These are phyloP conservation scores for Nannizziopsis barbatae DNA, from an alignment of 2,329 filamentous ascomycete species.

Conservation along the genomic window DNA sequence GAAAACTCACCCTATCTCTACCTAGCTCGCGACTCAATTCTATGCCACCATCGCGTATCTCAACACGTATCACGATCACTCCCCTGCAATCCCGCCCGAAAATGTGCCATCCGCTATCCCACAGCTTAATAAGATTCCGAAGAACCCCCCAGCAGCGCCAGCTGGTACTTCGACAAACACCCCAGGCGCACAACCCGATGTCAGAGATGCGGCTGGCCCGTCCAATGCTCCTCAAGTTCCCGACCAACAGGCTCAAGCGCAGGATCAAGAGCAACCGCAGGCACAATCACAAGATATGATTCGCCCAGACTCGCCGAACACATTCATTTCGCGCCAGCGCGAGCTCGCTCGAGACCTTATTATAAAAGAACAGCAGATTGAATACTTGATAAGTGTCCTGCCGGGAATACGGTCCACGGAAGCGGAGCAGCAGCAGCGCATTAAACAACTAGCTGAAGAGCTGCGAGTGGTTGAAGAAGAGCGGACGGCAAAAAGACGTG, in stretches of 20 bases:
- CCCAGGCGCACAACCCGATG: neutral
- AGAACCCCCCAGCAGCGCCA: slow-evolving; percentile 24
- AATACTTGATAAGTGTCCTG: slow-evolving; percentile 37
- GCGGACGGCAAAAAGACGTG: slow-evolving; percentile 31
- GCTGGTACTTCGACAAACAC: slow-evolving; percentile 20
- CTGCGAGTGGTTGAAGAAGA: slow-evolving; percentile 36
- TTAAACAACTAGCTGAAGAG: slow-evolving; percentile 34
- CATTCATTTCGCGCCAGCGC: slow-evolving; percentile 35
- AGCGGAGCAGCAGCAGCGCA: slow-evolving; percentile 35
- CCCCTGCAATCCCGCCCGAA: slow-evolving; percentile 26
- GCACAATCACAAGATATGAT: slow-evolving; percentile 5
- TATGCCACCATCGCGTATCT: slow-evolving; percentile 42
- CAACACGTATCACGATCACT: slow-evolving; percentile 37
- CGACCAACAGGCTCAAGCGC: slow-evolving; percentile 16
- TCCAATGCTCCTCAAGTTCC: slow-evolving; percentile 16
- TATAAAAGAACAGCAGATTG: slow-evolving; percentile 42
- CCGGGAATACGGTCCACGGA: slow-evolving; percentile 38
- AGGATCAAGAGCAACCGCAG: slow-evolving; percentile 14
- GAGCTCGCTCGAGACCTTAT: slow-evolving; percentile 41
- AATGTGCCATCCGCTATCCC: slow-evolving; percentile 27
- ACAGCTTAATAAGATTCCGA: slow-evolving; percentile 32
- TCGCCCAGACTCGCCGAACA: slow-evolving; percentile 31
- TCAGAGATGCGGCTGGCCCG: neutral
- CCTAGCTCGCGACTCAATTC: slow-evolving; percentile 42
- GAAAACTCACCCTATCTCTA: neutral